phyloP scores from a whole-genome alignment of 495 filamentous ascomycete genomes.

The Wilcoxina mikolae region DNA sequence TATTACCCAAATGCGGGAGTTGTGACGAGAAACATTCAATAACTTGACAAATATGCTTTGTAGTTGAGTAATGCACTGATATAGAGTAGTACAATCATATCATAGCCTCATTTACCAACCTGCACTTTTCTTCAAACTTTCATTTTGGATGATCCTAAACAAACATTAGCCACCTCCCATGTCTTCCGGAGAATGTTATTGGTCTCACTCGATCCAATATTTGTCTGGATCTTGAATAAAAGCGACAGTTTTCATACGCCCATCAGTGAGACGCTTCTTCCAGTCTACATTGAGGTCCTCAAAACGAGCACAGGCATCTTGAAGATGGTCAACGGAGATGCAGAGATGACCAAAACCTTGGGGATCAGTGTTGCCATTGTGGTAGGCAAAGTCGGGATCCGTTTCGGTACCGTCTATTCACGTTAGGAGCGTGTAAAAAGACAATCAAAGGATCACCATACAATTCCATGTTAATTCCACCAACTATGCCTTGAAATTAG shows the following conservation, averaged over 20 bases:
- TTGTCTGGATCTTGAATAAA: constrained; percentile 86
- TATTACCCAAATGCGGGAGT: too few relatives aligned
- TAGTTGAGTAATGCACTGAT: too few relatives aligned
- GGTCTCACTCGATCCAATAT: constrained; percentile 62
- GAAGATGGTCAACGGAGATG: constrained; percentile 76
- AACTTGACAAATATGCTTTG: too few relatives aligned
- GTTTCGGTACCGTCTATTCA: constrained; percentile 63
- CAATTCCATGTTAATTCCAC: constrained; percentile 94
- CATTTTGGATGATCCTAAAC: constrained; percentile 56
- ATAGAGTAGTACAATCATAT: too few relatives aligned
- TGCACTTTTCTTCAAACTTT: constrained; percentile 37
- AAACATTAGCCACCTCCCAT: constrained; percentile 10
- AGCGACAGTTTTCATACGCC: constrained; percentile 86
- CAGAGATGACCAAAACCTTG: constrained; percentile 71
- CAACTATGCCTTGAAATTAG: constrained; percentile 30
- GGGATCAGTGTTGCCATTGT: constrained; percentile 79
- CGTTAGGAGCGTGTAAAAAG: neutral
- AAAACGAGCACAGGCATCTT: constrained; percentile 70
- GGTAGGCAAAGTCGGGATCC: constrained; percentile 67
- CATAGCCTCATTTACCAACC: neutral
- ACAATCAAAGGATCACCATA: neutral
- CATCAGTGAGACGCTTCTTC: constrained; percentile 89
- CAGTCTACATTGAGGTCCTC: constrained; percentile 68
- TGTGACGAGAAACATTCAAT: too few relatives aligned
- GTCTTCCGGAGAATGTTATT: neutral